Evolutionary conservation across 169 alveolate species (phyloP).

Genomic region (Cryptosporidium muris): DNA sequence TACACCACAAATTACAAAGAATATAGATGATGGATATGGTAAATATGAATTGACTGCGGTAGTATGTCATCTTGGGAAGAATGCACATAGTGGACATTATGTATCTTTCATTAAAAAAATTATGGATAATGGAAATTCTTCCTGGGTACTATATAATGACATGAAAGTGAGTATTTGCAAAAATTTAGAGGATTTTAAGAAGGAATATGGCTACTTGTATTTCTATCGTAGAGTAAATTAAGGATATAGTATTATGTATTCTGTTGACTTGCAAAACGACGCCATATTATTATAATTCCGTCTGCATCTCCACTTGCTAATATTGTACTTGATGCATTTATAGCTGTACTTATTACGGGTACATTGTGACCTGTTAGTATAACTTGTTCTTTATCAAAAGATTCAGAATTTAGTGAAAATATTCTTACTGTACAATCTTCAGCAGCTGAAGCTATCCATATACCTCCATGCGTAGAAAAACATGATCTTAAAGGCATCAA

Average conservation of each 20-base stretch:
- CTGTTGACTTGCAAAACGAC: conserved; percentile 72
- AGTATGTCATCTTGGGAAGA: conserved; percentile 86
- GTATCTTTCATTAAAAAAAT: conserved; percentile 80
- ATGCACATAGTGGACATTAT: conserved; percentile 87
- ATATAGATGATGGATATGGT: conserved; percentile 70
- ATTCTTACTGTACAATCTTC: conserved; percentile 67
- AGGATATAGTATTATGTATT: not conserved
- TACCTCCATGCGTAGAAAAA: conserved; percentile 4
- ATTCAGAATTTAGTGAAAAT: conserved; percentile 32
- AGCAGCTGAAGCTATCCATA: conserved; percentile 55
- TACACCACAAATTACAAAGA: conserved; percentile 26
- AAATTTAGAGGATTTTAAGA: conserved; percentile 12
- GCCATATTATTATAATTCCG: conserved; percentile 85
- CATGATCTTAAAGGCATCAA: conserved; percentile 44
- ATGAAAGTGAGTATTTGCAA: conserved; percentile 14
- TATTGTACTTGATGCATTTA: conserved; percentile 82
- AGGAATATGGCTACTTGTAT: conserved; percentile 45
- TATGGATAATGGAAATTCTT: not conserved
- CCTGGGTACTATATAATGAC: conserved; percentile 56
- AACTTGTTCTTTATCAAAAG: conserved; percentile 32
- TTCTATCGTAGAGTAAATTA: conserved; percentile 24
- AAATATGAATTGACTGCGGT: conserved; percentile 82
- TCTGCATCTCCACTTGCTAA: conserved; percentile 84
- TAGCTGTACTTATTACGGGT: conserved; percentile 86
- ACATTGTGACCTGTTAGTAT: conserved; percentile 70